These are phyloP conservation scores for Penicillium coprophilum DNA, from an alignment of 495 filamentous ascomycete species.

Conservation along the genomic window DNA sequence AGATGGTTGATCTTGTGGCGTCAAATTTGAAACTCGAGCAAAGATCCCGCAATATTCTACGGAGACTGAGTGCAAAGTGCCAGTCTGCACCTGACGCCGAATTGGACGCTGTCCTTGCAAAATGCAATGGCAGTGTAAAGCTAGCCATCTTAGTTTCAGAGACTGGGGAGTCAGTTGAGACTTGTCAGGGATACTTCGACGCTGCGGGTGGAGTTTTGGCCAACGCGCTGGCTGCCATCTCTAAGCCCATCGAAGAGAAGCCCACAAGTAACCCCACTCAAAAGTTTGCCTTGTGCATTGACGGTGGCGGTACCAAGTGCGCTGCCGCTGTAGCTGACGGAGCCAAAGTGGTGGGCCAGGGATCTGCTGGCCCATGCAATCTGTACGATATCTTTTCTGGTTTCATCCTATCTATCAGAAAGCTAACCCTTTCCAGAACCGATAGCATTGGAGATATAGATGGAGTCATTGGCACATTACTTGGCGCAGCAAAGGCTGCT, in stretches of 20 bases:
- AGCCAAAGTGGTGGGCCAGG: conserved; percentile 17
- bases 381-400: conserved; percentile 20
- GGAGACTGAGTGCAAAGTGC: conserved; percentile 27
- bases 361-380: conserved; percentile 38
- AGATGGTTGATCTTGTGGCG: conserved; percentile 44
- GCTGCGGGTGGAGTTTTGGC: conserved; percentile 31
- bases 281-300: conserved; percentile 35
- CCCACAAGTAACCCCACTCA: background rate
- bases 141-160: conserved; percentile 35
- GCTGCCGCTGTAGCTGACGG: conserved; percentile 29
- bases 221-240: conserved; percentile 19
- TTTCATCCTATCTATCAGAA: too few species aligned
- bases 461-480: conserved; percentile 15
- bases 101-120: conserved; percentile 28
- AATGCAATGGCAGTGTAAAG: conserved; percentile 35
- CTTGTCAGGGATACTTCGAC: conserved; percentile 20
- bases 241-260: background rate
- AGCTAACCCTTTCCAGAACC: conserved; percentile 12
- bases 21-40: conserved; percentile 41
- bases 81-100: conserved; percentile 21
- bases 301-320: conserved; percentile 41
- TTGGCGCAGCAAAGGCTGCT: conserved; percentile 16
- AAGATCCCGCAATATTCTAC: conserved; percentile 38
- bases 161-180: conserved; percentile 23
- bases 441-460: conserved; percentile 18